Evolutionary conservation across 1,284 basidiomycete genomes (phyloP).

Genomic region (Paramarasmius palmivorus): DNA sequence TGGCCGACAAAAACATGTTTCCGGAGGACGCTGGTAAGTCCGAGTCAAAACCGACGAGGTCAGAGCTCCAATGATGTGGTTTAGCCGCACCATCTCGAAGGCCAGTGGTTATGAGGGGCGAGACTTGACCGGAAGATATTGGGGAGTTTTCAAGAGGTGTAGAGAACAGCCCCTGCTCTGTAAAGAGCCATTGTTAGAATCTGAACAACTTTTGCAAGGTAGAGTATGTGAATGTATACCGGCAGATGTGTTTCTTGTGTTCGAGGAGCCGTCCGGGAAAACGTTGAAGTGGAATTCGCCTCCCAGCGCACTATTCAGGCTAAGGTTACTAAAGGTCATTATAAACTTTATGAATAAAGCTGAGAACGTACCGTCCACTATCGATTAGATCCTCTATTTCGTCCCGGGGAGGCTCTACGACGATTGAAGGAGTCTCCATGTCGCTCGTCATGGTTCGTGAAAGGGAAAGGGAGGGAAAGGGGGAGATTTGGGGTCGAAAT

Average conservation of each 20-base stretch:
- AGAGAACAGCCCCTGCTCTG: slow-evolving; percentile 12
- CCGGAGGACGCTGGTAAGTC: slow-evolving; percentile 9
- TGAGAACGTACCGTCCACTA: slow-evolving; percentile 11
- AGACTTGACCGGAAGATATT: slow-evolving; percentile 4
- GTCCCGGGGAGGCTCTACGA: slow-evolving; percentile 14
- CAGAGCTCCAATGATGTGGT: background rate
- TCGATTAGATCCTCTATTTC: slow-evolving; percentile 15
- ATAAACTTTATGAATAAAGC: background rate
- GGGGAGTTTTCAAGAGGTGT: slow-evolving; percentile 7
- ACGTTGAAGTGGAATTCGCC: slow-evolving; percentile 1
- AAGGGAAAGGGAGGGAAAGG: background rate
- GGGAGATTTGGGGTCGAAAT: background rate
- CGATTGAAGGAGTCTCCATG: slow-evolving; percentile 14
- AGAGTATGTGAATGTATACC: background rate
- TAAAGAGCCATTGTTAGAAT: background rate
- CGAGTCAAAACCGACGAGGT: background rate
- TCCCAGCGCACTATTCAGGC: slow-evolving; percentile 9
- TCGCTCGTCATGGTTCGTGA: slow-evolving; percentile 5
- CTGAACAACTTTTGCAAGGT: background rate
- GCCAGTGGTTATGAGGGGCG: slow-evolving; percentile 13
- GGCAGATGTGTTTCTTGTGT: slow-evolving; percentile 4
- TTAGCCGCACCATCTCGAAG: slow-evolving; percentile 13
- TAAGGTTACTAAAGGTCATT: slow-evolving; percentile 8
- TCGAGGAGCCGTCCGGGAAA: slow-evolving; percentile 4
- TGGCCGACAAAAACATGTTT: slow-evolving; percentile 12